phyloP scores from a whole-genome alignment of 345 rosid genomes.

The Linum lewisii region DNA sequence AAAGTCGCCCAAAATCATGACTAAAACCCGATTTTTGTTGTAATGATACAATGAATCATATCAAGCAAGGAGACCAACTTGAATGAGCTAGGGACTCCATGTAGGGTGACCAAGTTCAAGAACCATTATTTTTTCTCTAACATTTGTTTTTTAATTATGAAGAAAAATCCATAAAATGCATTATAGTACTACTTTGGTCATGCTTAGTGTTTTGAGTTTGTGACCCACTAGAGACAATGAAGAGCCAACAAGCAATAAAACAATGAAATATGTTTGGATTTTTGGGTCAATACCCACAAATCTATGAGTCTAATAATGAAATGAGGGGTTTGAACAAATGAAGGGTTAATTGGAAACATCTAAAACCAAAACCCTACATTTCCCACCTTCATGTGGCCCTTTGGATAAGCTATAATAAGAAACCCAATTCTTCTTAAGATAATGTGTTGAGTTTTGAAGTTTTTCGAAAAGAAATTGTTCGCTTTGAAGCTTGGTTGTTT shows the following conservation, averaged over 20 bases:
- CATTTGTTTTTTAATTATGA: too few relatives aligned
- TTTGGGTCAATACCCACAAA: not conserved
- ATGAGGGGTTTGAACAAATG: not conserved
- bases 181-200: not conserved
- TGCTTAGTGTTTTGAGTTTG: not conserved
- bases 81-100: not conserved
- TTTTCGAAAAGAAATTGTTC: too few relatives aligned
- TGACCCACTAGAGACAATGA: not conserved
- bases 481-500: too few relatives aligned
- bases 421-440: too few relatives aligned
- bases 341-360: not conserved
- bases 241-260: not conserved
- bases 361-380: not conserved
- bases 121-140: not conserved
- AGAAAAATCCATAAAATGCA: too few relatives aligned
- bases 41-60: not conserved
- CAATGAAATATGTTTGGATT: not conserved
- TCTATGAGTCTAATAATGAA: too few relatives aligned
- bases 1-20: not conserved
- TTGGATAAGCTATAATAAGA: not conserved
- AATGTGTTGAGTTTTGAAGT: too few relatives aligned
- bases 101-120: not conserved
- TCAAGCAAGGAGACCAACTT: not conserved
- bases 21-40: not conserved
- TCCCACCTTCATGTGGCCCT: not conserved